Evolutionary conservation across 495 filamentous ascomycete species (phyloP).

Genomic region (Trichoderma asperelloides): DNA sequence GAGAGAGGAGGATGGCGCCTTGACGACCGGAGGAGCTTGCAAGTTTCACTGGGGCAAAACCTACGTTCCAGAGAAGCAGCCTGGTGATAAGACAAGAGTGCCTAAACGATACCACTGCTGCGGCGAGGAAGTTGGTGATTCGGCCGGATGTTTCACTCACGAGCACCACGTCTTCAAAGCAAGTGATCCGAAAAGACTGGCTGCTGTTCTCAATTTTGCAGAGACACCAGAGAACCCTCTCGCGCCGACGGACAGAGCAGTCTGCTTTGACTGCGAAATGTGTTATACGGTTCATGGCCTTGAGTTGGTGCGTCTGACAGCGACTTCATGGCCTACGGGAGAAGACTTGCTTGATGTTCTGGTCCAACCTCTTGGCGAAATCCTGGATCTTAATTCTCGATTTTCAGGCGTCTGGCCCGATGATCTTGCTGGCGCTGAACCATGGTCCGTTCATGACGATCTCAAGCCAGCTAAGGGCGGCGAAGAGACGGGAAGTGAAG

Average conservation of each 20-base stretch:
- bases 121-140: slow-evolving; percentile 55
- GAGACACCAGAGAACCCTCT: slow-evolving; percentile 57
- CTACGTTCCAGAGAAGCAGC: slow-evolving; percentile 37
- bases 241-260: slow-evolving; percentile 34
- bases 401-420: slow-evolving; percentile 78
- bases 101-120: slow-evolving; percentile 73
- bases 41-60: slow-evolving; percentile 64
- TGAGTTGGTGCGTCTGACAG: slow-evolving; percentile 83
- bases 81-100: slow-evolving; percentile 32
- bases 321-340: slow-evolving; percentile 74
- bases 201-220: slow-evolving; percentile 67
- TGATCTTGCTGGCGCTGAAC: slow-evolving; percentile 58
- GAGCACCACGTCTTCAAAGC: slow-evolving; percentile 83
- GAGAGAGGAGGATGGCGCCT: slow-evolving; percentile 65
- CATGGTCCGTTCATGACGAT: slow-evolving; percentile 35
- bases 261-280: slow-evolving; percentile 97
- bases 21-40: slow-evolving; percentile 70
- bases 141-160: slow-evolving; percentile 59
- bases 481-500: slow-evolving; percentile 13
- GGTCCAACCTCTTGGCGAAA: slow-evolving; percentile 71
- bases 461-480: slow-evolving; percentile 11
- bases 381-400: slow-evolving; percentile 82
- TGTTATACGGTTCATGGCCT: slow-evolving; percentile 79
- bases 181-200: slow-evolving; percentile 63
- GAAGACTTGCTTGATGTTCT: slow-evolving; percentile 71